phyloP scores from a whole-genome alignment of 1,284 basidiomycete species.

The Cerioporus squamosus region DNA sequence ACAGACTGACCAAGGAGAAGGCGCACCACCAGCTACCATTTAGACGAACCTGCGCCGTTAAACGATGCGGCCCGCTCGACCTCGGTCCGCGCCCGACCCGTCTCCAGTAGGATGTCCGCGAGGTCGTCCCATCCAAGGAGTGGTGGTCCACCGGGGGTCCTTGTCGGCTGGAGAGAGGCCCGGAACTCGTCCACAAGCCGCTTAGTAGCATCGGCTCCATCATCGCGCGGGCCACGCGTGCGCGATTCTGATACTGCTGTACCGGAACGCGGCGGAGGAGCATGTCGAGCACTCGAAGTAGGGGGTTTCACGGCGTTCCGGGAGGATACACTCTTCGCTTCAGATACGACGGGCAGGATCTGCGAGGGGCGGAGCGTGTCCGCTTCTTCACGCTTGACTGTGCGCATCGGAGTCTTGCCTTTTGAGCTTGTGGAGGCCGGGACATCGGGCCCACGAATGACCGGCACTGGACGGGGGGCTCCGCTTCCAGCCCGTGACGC shows the following conservation, averaged over 20 bases:
- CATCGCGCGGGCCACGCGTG: background rate
- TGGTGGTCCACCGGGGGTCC: constrained; percentile 21
- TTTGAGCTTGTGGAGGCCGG: background rate
- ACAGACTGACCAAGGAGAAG: too few species aligned
- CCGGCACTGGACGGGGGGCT: background rate
- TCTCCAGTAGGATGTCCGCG: constrained; percentile 18
- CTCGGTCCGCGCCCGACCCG: constrained; percentile 16
- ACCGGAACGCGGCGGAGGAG: background rate
- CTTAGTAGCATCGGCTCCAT: background rate
- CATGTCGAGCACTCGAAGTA: background rate
- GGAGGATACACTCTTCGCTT: background rate
- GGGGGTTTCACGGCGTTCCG: background rate
- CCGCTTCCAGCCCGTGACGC: background rate
- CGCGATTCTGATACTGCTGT: too few species aligned
- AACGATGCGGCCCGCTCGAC: too few species aligned
- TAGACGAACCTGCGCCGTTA: too few species aligned
- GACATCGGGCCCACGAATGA: background rate
- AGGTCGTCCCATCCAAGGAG: constrained; percentile 24
- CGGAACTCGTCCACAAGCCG: constrained; percentile 5
- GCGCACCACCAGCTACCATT: too few species aligned
- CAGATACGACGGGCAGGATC: background rate
- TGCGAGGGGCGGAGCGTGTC: background rate
- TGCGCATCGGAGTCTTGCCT: constrained; percentile 8
- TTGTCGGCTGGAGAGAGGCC: constrained; percentile 10
- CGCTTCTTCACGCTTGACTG: background rate